A percentile compares a stretch with the other conserved stretches of the same genome.
phyloP scores from a whole-genome alignment of 257 asterid species.

The Penstemon davidsonii region DNA sequence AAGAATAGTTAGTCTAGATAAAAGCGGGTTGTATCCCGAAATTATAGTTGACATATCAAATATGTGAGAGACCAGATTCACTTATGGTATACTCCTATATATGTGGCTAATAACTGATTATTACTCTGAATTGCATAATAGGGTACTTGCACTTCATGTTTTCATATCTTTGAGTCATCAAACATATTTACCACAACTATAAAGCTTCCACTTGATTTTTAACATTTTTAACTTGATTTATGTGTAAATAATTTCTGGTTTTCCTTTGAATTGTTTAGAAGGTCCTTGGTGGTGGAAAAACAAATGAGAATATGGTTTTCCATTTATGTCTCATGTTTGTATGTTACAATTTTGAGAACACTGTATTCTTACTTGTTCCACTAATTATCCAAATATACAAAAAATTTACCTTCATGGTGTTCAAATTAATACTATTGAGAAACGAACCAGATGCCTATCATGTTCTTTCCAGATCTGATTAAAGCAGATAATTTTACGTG shows the following conservation, averaged over 20 bases:
- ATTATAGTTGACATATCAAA: too few species aligned
- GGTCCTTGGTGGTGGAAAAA: background rate
- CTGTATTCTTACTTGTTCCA: background rate
- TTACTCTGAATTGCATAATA: too few species aligned
- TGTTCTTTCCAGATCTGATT: background rate
- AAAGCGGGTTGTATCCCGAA: too few species aligned
- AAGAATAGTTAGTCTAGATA: too few species aligned
- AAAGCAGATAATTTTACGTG: slow-evolving; percentile 2
- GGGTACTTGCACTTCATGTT: too few species aligned
- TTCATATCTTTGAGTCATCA: background rate
- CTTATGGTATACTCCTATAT: too few species aligned
- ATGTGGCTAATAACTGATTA: too few species aligned
- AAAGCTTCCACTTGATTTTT: background rate
- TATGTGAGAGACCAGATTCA: too few species aligned
- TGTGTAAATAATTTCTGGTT: background rate
- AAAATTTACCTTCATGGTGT: background rate
- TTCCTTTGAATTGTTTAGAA: background rate
- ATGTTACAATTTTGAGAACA: background rate
- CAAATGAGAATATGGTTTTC: background rate
- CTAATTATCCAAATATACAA: background rate
- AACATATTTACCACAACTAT: too few species aligned
- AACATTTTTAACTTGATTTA: background rate
- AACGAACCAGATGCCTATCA: slow-evolving; percentile 3
- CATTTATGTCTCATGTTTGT: background rate
- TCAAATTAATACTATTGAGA: background rate